These are phyloP conservation scores for Solanum ossicruentum DNA, from an alignment of 257 asterid species.

Conservation along the genomic window DNA sequence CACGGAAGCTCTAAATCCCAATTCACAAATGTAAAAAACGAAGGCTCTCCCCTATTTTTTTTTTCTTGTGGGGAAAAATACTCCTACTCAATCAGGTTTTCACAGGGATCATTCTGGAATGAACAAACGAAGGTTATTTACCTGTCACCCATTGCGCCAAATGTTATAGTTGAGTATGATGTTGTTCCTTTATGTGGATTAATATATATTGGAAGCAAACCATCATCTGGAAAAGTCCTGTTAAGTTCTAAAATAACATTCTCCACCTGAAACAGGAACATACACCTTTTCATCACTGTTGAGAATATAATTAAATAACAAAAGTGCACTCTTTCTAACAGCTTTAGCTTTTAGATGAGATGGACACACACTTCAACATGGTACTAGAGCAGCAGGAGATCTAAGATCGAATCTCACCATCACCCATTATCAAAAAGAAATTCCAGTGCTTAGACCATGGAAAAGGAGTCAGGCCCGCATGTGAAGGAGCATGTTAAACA, in stretches of 20 bases:
- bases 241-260: conserved; percentile 75
- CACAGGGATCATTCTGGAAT: background rate
- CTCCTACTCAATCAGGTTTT: background rate
- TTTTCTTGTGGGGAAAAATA: background rate
- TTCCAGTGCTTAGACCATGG: background rate
- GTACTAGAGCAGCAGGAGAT: background rate
- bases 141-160: conserved; percentile 99
- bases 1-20: background rate
- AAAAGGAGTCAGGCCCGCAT: background rate
- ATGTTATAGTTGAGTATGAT: conserved; percentile 81
- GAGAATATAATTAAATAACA: background rate
- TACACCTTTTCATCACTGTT: background rate
- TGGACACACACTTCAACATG: background rate
- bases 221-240: conserved; percentile 85
- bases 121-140: conserved; percentile 3
- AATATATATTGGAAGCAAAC: conserved; percentile 91
- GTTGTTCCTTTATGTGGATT: conserved; percentile 63
- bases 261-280: conserved; percentile 63
- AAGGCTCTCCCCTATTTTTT: background rate
- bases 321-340: background rate
- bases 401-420: background rate
- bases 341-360: background rate
- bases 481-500: background rate
- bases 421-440: background rate
- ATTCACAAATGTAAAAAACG: background rate